Conservation (phyloP, 2,329 filamentous ascomycete genomes). For the Aspergillus ochraceoroseus region DNA sequence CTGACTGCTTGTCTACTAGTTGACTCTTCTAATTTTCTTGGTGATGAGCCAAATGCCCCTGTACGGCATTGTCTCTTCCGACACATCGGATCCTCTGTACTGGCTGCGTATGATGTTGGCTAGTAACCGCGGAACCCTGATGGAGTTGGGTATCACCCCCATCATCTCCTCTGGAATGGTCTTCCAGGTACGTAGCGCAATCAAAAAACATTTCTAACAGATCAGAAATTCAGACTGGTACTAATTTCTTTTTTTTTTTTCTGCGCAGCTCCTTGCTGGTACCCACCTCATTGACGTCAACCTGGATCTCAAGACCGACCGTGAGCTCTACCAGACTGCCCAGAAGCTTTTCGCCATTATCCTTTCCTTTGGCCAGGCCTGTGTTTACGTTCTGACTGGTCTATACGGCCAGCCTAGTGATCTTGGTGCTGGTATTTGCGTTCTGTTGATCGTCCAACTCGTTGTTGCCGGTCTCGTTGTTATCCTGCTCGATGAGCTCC, state of each 20-base stretch:
- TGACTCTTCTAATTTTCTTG: conserved; percentile 96
- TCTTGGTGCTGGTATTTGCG: conserved; percentile 95
- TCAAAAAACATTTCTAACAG: neutral
- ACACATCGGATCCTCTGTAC: conserved; percentile 97
- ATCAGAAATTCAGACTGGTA: neutral
- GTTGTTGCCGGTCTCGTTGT: conserved; percentile 97
- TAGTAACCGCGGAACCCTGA: conserved; percentile 92
- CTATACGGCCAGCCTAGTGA: conserved; percentile 96
- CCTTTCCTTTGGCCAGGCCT: conserved; percentile 93
- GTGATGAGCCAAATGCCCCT: conserved; percentile 99
- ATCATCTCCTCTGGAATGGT: conserved; percentile 99
- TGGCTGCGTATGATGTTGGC: conserved; percentile 99
- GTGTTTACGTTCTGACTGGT: conserved; percentile 96
- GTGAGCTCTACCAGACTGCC: conserved; percentile 98
- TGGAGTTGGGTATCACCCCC: conserved; percentile 95
- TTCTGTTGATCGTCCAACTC: conserved; percentile 95
- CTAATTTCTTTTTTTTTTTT: conserved; percentile 16
- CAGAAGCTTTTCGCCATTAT: conserved; percentile 99
- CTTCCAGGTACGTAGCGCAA: conserved; percentile 64
- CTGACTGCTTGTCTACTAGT: conserved; percentile 38
- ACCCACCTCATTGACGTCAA: conserved; percentile 99
- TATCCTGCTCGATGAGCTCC: conserved; percentile 96
- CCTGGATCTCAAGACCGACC: conserved; percentile 98
- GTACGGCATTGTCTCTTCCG: conserved; percentile 98
- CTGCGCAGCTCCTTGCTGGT: conserved; percentile 73